Evolutionary conservation across 805 yeast species (phyloP), one percentile per base, ranked within the genome.

Genomic region (Lipomyces chichibuensis): DNA sequence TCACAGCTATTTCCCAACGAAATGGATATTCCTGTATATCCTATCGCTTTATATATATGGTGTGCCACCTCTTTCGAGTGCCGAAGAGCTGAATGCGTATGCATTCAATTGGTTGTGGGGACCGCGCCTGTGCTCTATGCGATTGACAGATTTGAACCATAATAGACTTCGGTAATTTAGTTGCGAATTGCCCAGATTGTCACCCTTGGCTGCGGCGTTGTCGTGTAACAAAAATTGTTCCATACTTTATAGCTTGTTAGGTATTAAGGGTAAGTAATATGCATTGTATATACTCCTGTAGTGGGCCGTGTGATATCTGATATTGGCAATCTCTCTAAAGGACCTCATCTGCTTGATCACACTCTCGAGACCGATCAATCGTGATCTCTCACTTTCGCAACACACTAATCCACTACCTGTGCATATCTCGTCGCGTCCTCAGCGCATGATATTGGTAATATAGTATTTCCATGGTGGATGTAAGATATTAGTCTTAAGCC

Each of bases 391-490:
- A 43, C 20, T 2, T n/a, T 23, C 11, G 49, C 23, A 17, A 43
- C 20, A 6, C 49, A 17, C 8, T 23, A 43, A 43, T 43, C 20
- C 6, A 17, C 23, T 1, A 8, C 23, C 20, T 43, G 23, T 43
- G 14, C 20, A 43, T 6, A 43, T n/a, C 11, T 6, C 49, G 3
- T 43, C 43, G 43, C 49, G 4, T 32, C 55, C 55, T 52, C 29
- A 29, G 27, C 33, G 55, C 55, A 52, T 52, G 55, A 52, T 25
- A 52, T 52, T 14, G 17, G 17, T 29, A 25, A 52, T 52, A 57
- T n/a, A 1, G 33, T 32, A 25, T 23, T 37, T 33, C 39, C 52
- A 57, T 57, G 60, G 60, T 57, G 20, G 60, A 57, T 17, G 60
- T 57, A 35, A 57, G 60, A n/a, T 20, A 7, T 33, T 20, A 6